These are phyloP conservation scores for Olyra latifolia DNA, from an alignment of 176 grass and related monocot genomes.

Conservation along the genomic window DNA sequence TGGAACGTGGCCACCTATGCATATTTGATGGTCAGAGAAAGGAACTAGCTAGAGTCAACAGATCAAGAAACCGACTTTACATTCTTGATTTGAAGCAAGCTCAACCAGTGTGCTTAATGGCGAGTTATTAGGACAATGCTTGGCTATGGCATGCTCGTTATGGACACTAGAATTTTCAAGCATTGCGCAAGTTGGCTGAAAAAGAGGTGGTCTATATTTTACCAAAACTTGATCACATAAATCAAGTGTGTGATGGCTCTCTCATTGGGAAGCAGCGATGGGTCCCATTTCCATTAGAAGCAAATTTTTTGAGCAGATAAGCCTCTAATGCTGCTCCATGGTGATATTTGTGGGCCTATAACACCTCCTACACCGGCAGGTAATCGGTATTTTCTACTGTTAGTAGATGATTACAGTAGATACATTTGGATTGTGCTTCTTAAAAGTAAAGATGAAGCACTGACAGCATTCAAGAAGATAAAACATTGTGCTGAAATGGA, in stretches of 20 bases:
- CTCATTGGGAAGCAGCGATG: fast-evolving
- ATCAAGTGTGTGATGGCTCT: neutral
- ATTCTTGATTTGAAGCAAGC: neutral
- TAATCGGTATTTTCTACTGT: too few species aligned
- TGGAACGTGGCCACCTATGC: neutral
- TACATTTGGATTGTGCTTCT: too few species aligned
- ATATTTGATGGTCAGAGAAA: too few species aligned
- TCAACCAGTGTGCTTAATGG: neutral
- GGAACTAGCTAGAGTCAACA: too few species aligned
- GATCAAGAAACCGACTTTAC: too few species aligned
- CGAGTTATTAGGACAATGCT: neutral
- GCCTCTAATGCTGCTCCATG: neutral
- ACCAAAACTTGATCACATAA: neutral
- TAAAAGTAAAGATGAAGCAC: too few species aligned
- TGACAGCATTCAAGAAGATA: too few species aligned
- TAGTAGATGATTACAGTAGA: too few species aligned
- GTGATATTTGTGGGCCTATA: neutral
- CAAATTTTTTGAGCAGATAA: neutral
- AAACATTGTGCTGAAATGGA: too few species aligned
- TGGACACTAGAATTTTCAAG: neutral
- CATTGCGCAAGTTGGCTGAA: too few species aligned
- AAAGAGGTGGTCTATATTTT: too few species aligned
- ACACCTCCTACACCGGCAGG: too few species aligned
- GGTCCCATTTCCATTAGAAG: neutral
- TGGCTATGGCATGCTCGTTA: neutral